These are phyloP conservation scores for Ophiosphaerella narmari DNA, from an alignment of 2,329 filamentous ascomycete genomes.

Conservation along the genomic window DNA sequence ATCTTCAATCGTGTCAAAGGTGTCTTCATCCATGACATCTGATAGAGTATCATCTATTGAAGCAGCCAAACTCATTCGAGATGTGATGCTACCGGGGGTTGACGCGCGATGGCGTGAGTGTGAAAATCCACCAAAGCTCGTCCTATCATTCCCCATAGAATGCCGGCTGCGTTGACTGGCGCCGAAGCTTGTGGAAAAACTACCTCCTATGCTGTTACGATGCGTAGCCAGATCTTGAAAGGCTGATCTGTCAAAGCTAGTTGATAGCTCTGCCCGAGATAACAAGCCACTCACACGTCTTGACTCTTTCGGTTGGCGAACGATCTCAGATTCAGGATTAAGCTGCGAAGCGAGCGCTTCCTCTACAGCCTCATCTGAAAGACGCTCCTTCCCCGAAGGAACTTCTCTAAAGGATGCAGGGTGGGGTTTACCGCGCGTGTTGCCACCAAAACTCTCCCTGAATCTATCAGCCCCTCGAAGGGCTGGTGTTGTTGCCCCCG, in stretches of 20 bases:
- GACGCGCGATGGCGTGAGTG: slow-evolving; percentile 58
- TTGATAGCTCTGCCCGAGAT: slow-evolving; percentile 82
- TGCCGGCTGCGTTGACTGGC: slow-evolving; percentile 67
- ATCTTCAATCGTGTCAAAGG: slow-evolving; percentile 45
- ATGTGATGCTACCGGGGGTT: slow-evolving; percentile 54
- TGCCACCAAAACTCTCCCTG: slow-evolving; percentile 75
- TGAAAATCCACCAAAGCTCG: slow-evolving; percentile 58
- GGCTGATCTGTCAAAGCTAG: slow-evolving; percentile 78
- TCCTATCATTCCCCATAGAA: slow-evolving; percentile 72
- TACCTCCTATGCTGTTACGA: slow-evolving; percentile 45
- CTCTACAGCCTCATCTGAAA: slow-evolving; percentile 50
- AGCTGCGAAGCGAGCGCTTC: slow-evolving; percentile 55
- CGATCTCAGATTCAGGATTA: slow-evolving; percentile 54
- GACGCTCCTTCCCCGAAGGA: slow-evolving; percentile 34
- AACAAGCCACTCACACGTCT: slow-evolving; percentile 90
- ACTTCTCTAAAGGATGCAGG: slow-evolving; percentile 47
- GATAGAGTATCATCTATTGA: slow-evolving; percentile 46
- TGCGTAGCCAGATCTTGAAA: slow-evolving; percentile 72
- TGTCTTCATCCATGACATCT: slow-evolving; percentile 46
- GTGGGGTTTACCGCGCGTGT: slow-evolving; percentile 50
- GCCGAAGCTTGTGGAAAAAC: slow-evolving; percentile 53
- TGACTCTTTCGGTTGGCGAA: slow-evolving; percentile 63
- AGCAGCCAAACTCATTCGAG: slow-evolving; percentile 43
- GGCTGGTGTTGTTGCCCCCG: slow-evolving; percentile 76
- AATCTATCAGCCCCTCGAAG: slow-evolving; percentile 64